These are phyloP conservation scores for Sphagnum magellanicum DNA, from an alignment of 228 moss, liverwort and hornwort species.

Conservation along the genomic window DNA sequence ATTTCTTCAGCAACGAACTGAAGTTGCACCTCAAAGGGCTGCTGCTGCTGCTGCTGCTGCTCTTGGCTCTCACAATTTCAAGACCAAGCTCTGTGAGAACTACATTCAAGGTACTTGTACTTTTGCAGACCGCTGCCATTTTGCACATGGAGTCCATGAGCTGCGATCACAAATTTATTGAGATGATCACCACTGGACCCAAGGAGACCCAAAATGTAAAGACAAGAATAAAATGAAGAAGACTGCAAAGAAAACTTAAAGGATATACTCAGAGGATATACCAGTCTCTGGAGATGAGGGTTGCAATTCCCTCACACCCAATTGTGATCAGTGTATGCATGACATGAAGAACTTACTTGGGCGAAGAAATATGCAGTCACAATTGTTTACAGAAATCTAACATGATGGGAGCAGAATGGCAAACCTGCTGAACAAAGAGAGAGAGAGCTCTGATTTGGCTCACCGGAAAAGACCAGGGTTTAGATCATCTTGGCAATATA, in stretches of 20 bases:
- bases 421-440: neutral
- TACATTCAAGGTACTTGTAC: conserved; percentile 88
- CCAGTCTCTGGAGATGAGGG: neutral
- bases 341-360: neutral
- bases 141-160: conserved; percentile 80
- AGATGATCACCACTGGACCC: conserved; percentile 16
- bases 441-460: neutral
- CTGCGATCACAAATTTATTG: conserved; percentile 57
- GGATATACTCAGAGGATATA: too few species aligned
- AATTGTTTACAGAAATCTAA: too few species aligned
- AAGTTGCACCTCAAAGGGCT: conserved; percentile 55
- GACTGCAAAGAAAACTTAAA: too few species aligned
- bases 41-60: conserved; percentile 40
- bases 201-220: neutral
- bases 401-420: neutral
- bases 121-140: conserved; percentile 88
- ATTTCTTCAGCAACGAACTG: conserved; percentile 62
- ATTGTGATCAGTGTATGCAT: neutral
- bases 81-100: conserved; percentile 96
- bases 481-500: neutral
- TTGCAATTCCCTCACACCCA: neutral
- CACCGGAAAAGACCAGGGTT: neutral
- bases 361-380: neutral
- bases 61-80: conserved; percentile 85
- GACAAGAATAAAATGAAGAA: too few species aligned